Base-by-base conservation (phyloP, 2,329 filamentous ascomycete genomes). In the Lecanicillium sp. region DNA sequence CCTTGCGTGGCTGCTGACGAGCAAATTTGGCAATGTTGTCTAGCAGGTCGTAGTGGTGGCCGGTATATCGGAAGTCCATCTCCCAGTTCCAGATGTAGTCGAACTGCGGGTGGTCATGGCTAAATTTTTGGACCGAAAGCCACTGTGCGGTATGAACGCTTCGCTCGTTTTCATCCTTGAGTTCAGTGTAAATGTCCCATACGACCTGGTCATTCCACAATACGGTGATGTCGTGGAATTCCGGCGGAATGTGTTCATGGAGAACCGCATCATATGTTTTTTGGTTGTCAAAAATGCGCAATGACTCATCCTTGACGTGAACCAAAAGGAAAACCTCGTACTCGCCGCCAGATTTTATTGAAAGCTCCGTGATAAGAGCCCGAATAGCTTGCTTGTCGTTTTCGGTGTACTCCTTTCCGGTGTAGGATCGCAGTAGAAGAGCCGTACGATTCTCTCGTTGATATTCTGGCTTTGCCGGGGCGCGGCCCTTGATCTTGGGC, bases 11-110 rank as follows among this genome's bases (percentile, higher is more conserved):
- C 56, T 86, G 82, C 44, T 70, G 71, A 56, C 71, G 73, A 18
- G 75, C 74, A 62, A 85, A 86, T 2, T 69, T 59, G 16, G 64
- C 60, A 7, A 87, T 59, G 44, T 79, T 79, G 48, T 81, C 73
- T 31, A 87, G 73, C 47, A 90, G 75, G 49, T 90, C 81, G 58
- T 90, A 89, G 61, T 88, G 80, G 46, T 92, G 84, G 8, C 85
- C 85, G 0, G 80, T 86, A 52, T 83, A 83, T 34, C 86, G 73
- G 22, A 82, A 79, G 53, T 92, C 85, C 62, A 87, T 84, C 55
- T 92, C 86, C 85, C 84, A 89, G 56, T 90, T 89, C 84, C 85
- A 92, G 48, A 87, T 71, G 50, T 75, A 87, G 48, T 89, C 83
- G 47, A 85, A 92, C 50, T 90, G 78, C 0, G 83, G 83, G 50